Evolutionary conservation across 1,139 yeast species (phyloP).

Genomic region (Debaryomycetaceae sp.): DNA sequence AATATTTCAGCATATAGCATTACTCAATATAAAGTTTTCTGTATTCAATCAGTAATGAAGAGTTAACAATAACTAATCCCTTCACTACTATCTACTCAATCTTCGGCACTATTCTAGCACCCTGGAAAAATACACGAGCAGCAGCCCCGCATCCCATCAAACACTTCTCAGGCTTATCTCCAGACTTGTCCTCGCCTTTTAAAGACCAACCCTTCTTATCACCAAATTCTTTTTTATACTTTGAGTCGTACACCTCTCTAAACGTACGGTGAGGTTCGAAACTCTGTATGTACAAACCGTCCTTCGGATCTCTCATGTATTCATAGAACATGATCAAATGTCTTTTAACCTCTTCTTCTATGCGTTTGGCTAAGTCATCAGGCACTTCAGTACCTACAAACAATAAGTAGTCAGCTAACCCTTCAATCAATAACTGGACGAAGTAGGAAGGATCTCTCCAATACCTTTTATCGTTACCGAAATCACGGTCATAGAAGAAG

Average conservation of each 20-base stretch:
- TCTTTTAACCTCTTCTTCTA: constrained; percentile 44
- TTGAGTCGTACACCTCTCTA: constrained; percentile 43
- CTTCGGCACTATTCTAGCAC: constrained; percentile 52
- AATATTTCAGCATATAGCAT: constrained; percentile 2
- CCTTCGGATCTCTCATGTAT: constrained; percentile 55
- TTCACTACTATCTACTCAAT: constrained; percentile 12
- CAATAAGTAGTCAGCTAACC: constrained; percentile 62
- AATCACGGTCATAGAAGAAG: constrained; percentile 65
- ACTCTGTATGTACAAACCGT: constrained; percentile 59
- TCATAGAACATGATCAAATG: constrained; percentile 54
- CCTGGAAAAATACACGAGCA: constrained; percentile 67
- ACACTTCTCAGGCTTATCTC: constrained; percentile 46
- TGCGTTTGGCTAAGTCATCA: constrained; percentile 29
- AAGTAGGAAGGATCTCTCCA: constrained; percentile 68
- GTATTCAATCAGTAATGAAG: background rate
- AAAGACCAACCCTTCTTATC: constrained; percentile 52
- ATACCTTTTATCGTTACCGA: constrained; percentile 51
- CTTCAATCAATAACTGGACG: constrained; percentile 63
- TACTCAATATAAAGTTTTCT: background rate
- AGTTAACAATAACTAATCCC: background rate
- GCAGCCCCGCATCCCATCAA: constrained; percentile 67
- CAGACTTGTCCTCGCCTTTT: constrained; percentile 41
- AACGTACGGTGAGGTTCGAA: constrained; percentile 61
- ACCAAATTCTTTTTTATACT: constrained; percentile 54
- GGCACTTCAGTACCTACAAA: constrained; percentile 47